Evolutionary conservation across 768 basidiomycete species (phyloP), one percentile per base, ranked within the genome.

Genomic region (Leccinum boreale): DNA sequence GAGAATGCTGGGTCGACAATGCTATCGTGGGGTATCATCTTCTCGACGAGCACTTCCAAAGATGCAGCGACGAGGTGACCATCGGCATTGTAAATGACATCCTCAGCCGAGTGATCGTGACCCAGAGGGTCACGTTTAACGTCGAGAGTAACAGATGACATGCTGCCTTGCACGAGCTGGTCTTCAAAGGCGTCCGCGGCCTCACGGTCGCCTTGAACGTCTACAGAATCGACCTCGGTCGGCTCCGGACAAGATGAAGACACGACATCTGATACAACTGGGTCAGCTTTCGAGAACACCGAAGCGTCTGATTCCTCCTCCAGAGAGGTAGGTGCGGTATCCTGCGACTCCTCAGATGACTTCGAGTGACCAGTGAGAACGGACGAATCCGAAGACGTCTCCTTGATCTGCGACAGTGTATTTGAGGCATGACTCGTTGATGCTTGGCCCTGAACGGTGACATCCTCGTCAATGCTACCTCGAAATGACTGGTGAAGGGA

Each of bases 21-120:
- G 57, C 86, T 87, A 67, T 94, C 93, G 68, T 97, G 92, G 5
- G 95, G 94, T 19, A 96, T 96, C 87, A 98, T 90, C 75, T 93
- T 94, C 75, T 96, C 94, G n/a, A 98, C 89, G 45, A 99, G 78
- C 1, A 88, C 94, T 17, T 81, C 81, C 59, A 99, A 78, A 4
- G 93, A 94, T 2, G 94, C 97, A 23, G 94, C 95, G 10, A 94
- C 89, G 19, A 98, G 85, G 61, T 85, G 83, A 3, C 94, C 95
- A 12, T 98, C 94, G 47, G 81, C 80, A 70, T 95, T 97, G 78
- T 93, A 94, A 4, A 89, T 85, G 50, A 96, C 89, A 67, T 99
- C 95, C 35, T 89, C 84, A 5, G 84, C 74, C 12, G 85, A 79
- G 71, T 94, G 91, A 64, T 97, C 94, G 69, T 90, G 84, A n/a